These are phyloP conservation scores for Paraurostyla sp. DNA, from an alignment of 73 alveolate species.

Conservation along the genomic window DNA sequence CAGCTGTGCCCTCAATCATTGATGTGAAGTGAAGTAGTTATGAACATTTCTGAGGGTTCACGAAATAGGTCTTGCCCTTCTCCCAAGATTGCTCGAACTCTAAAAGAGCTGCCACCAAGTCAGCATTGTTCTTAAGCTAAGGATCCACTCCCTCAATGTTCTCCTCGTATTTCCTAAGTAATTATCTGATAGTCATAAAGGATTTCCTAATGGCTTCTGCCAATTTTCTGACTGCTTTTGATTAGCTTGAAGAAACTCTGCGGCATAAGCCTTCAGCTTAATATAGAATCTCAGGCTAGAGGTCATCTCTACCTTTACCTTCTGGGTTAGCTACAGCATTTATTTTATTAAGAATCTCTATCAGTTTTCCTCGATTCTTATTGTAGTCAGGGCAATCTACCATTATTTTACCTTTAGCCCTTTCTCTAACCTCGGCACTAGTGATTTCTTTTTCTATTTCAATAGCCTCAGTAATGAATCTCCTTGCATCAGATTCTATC, in stretches of 20 bases:
- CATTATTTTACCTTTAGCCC: conserved; percentile 57
- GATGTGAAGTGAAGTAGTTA: conserved; percentile 69
- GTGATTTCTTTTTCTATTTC: conserved; percentile 78
- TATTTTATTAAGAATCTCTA: conserved; percentile 76
- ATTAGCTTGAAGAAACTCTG: conserved; percentile 63
- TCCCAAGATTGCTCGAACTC: conserved; percentile 78
- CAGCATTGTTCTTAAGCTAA: conserved; percentile 73
- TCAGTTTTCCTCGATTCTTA: conserved; percentile 12
- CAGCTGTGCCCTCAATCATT: conserved; percentile 69
- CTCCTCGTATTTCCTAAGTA: conserved; percentile 72
- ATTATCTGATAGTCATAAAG: conserved; percentile 58
- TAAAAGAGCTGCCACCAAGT: conserved; percentile 68
- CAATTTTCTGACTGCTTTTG: conserved; percentile 72
- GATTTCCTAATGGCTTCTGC: conserved; percentile 78
- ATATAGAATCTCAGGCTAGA: conserved; percentile 11
- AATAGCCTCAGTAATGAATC: conserved; percentile 81
- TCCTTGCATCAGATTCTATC: conserved; percentile 85
- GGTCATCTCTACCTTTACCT: conserved; percentile 90
- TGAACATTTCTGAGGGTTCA: conserved; percentile 60
- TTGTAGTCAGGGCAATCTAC: conserved; percentile 59
- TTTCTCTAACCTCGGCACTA: conserved; percentile 69
- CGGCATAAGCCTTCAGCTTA: conserved; percentile 59
- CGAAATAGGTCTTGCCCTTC: conserved; percentile 72
- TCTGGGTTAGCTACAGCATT: conserved; percentile 95
- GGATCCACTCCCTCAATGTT: conserved; percentile 84